These are phyloP conservation scores for Aureobasidium subglaciale DNA, from an alignment of 2,329 filamentous ascomycete species.

Conservation along the genomic window DNA sequence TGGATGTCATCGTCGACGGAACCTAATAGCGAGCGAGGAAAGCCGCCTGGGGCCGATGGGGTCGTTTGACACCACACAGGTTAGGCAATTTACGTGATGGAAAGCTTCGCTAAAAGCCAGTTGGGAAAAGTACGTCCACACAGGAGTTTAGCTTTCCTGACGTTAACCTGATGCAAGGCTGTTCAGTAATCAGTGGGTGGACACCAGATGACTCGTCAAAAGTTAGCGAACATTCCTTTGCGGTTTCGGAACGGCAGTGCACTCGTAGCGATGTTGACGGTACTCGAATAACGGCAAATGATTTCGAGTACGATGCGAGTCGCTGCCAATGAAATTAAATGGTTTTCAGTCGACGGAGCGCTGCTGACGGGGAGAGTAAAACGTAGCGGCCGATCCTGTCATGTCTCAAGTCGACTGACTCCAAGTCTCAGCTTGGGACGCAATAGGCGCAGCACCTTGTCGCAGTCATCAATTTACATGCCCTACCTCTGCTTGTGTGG, in stretches of 20 bases:
- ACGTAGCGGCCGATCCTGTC: conserved; percentile 10
- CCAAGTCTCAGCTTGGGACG: conserved; percentile 6
- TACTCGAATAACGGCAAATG: conserved; percentile 3
- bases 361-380: conserved; percentile 5
- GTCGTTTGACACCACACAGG: neutral
- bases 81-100: neutral
- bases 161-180: conserved; percentile 4
- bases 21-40: neutral
- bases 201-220: conserved; percentile 7
- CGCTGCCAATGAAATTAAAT: neutral
- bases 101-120: neutral
- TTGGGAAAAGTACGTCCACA: neutral
- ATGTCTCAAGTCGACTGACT: conserved; percentile 3
- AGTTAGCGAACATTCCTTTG: neutral
- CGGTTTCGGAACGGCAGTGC: neutral
- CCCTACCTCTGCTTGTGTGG: neutral
- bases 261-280: neutral
- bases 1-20: neutral
- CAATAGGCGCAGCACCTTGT: neutral
- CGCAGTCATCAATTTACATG: neutral
- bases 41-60: neutral
- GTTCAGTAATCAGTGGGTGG: conserved; percentile 1
- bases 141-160: neutral
- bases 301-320: neutral
- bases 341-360: neutral